Percentiles rank a stretch among this genome's conserved stretches.
These are phyloP conservation scores for Pseudomonodictys pantanalensis DNA, from an alignment of 495 filamentous ascomycete genomes.

Conservation along the genomic window DNA sequence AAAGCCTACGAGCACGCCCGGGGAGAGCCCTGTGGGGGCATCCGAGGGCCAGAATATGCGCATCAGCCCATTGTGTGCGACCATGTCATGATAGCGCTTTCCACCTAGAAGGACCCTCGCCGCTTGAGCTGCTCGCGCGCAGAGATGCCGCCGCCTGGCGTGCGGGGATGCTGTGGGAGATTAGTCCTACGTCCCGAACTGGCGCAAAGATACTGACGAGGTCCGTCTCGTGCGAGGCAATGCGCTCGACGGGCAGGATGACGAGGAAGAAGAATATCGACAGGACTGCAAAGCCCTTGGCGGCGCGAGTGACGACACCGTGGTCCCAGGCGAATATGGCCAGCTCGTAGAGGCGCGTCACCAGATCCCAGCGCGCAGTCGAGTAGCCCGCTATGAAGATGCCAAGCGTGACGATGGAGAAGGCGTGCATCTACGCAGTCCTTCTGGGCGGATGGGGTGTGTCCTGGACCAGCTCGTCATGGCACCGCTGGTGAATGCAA, in stretches of 20 bases:
- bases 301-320: constrained; percentile 82
- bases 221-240: constrained; percentile 66
- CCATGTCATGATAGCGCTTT: constrained; percentile 78
- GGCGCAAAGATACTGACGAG: constrained; percentile 50
- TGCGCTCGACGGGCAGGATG: constrained; percentile 66
- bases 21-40: constrained; percentile 59
- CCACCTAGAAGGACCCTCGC: constrained; percentile 81
- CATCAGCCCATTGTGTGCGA: constrained; percentile 80
- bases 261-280: constrained; percentile 75
- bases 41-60: constrained; percentile 98
- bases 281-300: constrained; percentile 71
- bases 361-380: constrained; percentile 96
- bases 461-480: background rate
- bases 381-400: constrained; percentile 99
- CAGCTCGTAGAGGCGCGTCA: constrained; percentile 91
- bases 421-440: constrained; percentile 73
- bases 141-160: constrained; percentile 77
- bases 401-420: constrained; percentile 85
- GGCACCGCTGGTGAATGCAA: background rate
- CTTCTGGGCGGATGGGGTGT: constrained; percentile 7
- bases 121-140: constrained; percentile 92
- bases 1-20: constrained; percentile 92
- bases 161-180: constrained; percentile 72
- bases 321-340: constrained; percentile 97
- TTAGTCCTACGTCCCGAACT: constrained; percentile 6